Conservation (phyloP, 176 grass and related monocot species). For the Aegilops tauschii region DNA sequence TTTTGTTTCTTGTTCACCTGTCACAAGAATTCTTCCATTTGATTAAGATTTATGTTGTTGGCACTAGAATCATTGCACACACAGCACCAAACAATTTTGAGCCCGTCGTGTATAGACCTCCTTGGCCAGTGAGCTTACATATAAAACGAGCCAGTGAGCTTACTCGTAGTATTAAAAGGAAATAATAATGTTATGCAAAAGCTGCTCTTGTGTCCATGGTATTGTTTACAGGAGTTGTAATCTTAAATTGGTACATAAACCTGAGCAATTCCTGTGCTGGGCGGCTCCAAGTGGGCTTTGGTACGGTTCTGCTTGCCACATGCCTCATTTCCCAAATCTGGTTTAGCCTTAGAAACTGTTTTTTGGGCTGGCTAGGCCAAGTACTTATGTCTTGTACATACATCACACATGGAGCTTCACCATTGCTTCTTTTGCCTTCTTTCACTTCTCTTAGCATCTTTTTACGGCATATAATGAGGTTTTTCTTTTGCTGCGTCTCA, state of each 20-base stretch:
- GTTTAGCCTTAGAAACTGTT: not conserved
- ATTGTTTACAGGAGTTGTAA: slow-evolving; percentile 12
- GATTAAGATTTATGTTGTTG: slow-evolving; percentile 23
- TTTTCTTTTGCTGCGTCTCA: not conserved
- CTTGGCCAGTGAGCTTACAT: slow-evolving; percentile 21
- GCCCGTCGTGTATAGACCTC: not conserved
- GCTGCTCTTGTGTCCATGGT: not conserved
- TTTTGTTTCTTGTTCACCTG: slow-evolving; percentile 12
- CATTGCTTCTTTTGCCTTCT: not conserved
- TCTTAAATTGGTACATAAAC: not conserved
- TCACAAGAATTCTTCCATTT: not conserved
- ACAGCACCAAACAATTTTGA: not conserved
- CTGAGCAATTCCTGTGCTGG: not conserved
- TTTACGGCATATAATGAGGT: not conserved
- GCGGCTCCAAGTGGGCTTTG: not conserved
- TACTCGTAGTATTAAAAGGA: not conserved
- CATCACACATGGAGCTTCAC: not conserved
- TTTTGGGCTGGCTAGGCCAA: slow-evolving; percentile 2
- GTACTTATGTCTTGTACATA: not conserved
- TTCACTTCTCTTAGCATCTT: not conserved
- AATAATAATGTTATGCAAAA: not conserved
- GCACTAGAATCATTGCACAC: slow-evolving; percentile 11
- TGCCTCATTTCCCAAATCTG: not conserved
- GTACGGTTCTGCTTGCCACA: not conserved
- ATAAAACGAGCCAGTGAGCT: not conserved